A percentile compares a stretch with the other conserved stretches of the same genome.
Evolutionary conservation across 23 red algal genomes (phyloP).

Genomic region (Gracilariopsis chorda): DNA sequence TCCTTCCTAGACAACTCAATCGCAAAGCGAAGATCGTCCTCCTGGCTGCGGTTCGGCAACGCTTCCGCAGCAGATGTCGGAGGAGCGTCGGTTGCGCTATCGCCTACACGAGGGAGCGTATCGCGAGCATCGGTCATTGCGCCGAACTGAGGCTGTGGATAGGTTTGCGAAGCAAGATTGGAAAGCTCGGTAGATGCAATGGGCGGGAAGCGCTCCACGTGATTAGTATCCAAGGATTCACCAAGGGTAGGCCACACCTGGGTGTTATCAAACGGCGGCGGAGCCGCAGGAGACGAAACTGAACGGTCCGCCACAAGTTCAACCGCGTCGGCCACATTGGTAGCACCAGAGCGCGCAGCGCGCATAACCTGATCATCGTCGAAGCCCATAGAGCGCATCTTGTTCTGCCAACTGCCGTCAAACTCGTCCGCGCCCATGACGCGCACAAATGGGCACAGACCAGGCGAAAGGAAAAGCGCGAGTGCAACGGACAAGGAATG

Average conservation of each 20-base stretch:
- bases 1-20: slow-evolving; percentile 33
- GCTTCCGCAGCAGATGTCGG: not conserved
- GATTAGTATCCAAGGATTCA: not conserved
- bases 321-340: not conserved
- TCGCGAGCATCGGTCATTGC: slow-evolving; percentile 14
- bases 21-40: not conserved
- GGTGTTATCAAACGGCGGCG: not conserved
- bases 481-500: too few relatives aligned
- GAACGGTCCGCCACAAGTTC: not conserved
- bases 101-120: not conserved
- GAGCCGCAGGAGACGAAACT: not conserved
- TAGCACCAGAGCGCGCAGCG: not conserved
- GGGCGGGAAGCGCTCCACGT: not conserved
- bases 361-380: not conserved
- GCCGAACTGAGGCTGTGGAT: not conserved
- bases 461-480: too few relatives aligned
- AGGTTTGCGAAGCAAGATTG: not conserved
- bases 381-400: not conserved
- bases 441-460: not conserved
- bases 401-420: not conserved
- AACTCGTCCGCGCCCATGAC: slow-evolving; percentile 8
- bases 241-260: not conserved
- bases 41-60: not conserved
- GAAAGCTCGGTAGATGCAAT: not conserved
- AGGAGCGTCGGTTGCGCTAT: not conserved